Evolutionary conservation across 1,284 basidiomycete genomes (phyloP).

Genomic region (Moesziomyces parantarcticus): DNA sequence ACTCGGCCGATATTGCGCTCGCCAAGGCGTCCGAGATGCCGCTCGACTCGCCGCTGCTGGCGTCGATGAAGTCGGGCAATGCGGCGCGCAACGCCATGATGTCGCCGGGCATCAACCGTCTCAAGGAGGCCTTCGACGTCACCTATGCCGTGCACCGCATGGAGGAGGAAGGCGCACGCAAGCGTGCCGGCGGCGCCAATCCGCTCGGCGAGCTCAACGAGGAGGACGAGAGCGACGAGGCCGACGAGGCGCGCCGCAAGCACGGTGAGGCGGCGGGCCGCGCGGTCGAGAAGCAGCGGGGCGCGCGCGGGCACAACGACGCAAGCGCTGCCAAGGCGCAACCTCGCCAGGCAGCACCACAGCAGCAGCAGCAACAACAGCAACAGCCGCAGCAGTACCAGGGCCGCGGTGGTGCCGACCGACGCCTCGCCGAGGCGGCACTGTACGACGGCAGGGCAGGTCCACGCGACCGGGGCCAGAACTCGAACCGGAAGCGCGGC

Average conservation of each 20-base stretch:
- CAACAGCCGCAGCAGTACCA: conserved; percentile 57
- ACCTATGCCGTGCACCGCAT: conserved; percentile 99
- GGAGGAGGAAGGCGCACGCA: conserved; percentile 92
- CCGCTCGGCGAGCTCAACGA: conserved; percentile 85
- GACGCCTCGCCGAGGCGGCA: conserved; percentile 67
- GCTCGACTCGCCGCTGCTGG: conserved; percentile 90
- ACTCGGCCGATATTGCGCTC: conserved; percentile 62
- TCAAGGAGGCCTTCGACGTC: conserved; percentile 99
- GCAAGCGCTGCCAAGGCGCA: conserved; percentile 23
- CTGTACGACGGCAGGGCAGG: conserved; percentile 63
- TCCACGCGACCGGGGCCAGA: conserved; percentile 53
- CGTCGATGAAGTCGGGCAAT: conserved; percentile 73
- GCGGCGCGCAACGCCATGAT: conserved; percentile 74
- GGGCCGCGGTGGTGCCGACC: conserved; percentile 61
- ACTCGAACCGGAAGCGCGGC: conserved; percentile 46
- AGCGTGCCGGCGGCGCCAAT: conserved; percentile 70
- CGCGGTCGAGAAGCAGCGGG: conserved; percentile 58
- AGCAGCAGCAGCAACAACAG: conserved; percentile 32
- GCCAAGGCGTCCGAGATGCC: conserved; percentile 71
- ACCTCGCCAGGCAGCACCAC: conserved; percentile 35
- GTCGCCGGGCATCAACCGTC: conserved; percentile 81
- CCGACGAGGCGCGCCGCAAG: conserved; percentile 57
- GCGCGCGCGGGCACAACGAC: conserved; percentile 52
- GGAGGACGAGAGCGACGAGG: conserved; percentile 75
- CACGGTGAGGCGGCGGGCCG: conserved; percentile 67